Conservation (phyloP, 139 green algal genomes). For the Coelastrella sp. region DNA sequence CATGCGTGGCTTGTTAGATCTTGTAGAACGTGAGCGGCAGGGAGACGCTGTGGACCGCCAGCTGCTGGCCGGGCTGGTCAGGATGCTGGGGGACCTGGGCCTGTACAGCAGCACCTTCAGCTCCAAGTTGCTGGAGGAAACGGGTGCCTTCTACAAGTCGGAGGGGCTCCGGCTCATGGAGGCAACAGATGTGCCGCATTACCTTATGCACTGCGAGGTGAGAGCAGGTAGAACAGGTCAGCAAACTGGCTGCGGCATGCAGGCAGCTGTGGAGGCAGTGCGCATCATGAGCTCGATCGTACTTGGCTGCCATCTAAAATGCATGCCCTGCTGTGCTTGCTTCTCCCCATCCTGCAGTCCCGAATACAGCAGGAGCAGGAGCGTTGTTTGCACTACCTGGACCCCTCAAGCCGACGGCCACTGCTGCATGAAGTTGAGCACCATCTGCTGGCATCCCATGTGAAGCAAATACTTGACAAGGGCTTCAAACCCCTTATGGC, state of each 20-base stretch:
- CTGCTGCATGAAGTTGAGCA: constrained; percentile 84
- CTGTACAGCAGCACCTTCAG: constrained; percentile 82
- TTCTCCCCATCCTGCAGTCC: constrained; percentile 55
- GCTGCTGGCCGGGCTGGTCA: constrained; percentile 81
- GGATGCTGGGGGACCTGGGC: constrained; percentile 79
- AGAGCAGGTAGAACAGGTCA: neutral
- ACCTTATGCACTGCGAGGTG: constrained; percentile 93
- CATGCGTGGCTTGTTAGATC: constrained; percentile 73
- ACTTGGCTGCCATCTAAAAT: neutral
- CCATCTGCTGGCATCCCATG: constrained; percentile 82
- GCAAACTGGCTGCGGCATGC: neutral
- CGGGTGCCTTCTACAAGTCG: constrained; percentile 64
- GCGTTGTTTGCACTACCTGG: constrained; percentile 88
- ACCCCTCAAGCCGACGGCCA: constrained; percentile 77
- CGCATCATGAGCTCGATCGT: neutral
- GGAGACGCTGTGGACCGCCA: constrained; percentile 82
- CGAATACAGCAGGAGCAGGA: constrained; percentile 92
- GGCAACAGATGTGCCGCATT: constrained; percentile 82
- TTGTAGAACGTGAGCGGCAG: constrained; percentile 81
- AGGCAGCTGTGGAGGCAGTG: neutral
- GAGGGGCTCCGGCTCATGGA: constrained; percentile 79
- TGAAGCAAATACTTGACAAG: constrained; percentile 62
- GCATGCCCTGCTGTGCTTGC: neutral
- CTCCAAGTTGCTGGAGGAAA: constrained; percentile 65
- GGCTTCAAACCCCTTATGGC: constrained; percentile 85